Conservation (phyloP, 306 rosid genomes). For the Castanea sativa region DNA sequence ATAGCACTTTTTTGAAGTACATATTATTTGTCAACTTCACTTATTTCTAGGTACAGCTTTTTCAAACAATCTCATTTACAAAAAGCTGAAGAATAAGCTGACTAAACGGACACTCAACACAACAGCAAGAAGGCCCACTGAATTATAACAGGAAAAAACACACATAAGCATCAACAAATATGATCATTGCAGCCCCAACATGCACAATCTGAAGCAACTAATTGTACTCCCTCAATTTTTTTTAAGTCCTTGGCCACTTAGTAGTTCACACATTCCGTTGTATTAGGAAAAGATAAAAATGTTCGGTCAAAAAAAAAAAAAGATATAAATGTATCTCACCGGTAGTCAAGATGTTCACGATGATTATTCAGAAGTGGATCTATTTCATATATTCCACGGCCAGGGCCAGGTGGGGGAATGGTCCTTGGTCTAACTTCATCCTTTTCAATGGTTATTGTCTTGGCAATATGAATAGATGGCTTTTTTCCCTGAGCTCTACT, state of each 20-base stretch:
- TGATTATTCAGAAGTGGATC: slow-evolving; percentile 59
- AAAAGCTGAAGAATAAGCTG: too few species aligned
- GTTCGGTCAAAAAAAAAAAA: background rate
- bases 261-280: slow-evolving; percentile 12
- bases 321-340: slow-evolving; percentile 49
- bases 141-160: background rate
- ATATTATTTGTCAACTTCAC: too few species aligned
- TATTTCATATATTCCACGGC: slow-evolving; percentile 75
- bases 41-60: too few species aligned
- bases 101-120: background rate
- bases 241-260: slow-evolving; percentile 12
- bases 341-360: slow-evolving; percentile 79
- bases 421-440: slow-evolving; percentile 35
- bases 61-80: too few species aligned
- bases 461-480: slow-evolving; percentile 34
- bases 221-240: background rate
- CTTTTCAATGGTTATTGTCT: slow-evolving; percentile 15
- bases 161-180: background rate
- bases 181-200: background rate
- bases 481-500: slow-evolving; percentile 38
- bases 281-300: background rate
- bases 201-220: slow-evolving; percentile 11
- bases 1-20: too few species aligned
- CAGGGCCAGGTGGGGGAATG: slow-evolving; percentile 77
- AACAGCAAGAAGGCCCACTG: background rate